A percentile compares a stretch with the other conserved stretches of the same genome.
Evolutionary conservation across 1,139 yeast genomes (phyloP).

Genomic region (Geotrichum phurueaensis): DNA sequence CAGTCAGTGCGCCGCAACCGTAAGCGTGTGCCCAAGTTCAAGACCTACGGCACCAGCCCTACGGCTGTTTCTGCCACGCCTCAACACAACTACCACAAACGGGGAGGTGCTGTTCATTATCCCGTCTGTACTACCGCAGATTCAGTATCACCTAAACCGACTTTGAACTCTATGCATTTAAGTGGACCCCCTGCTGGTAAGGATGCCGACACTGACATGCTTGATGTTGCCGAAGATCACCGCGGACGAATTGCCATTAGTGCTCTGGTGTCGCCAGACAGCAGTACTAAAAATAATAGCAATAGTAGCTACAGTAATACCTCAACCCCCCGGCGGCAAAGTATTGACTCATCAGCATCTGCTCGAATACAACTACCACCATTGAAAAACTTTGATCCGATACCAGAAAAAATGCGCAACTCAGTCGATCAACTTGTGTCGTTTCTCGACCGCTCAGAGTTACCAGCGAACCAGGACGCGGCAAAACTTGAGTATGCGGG

Average conservation of each 20-base stretch:
- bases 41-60: background rate
- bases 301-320: background rate
- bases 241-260: slow-evolving; percentile 16
- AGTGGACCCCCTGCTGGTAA: background rate
- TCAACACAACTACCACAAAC: background rate
- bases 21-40: slow-evolving; percentile 42
- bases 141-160: background rate
- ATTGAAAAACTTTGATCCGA: background rate
- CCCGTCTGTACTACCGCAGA: background rate
- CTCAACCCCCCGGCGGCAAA: background rate
- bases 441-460: slow-evolving; percentile 1
- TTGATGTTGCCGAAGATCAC: background rate
- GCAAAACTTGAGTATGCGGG: slow-evolving; percentile 49
- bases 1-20: slow-evolving; percentile 71
- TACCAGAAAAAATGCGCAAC: background rate
- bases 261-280: slow-evolving; percentile 13
- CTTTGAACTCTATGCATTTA: background rate
- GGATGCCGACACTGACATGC: slow-evolving; percentile 10
- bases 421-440: slow-evolving; percentile 6
- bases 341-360: background rate
- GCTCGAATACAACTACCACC: background rate
- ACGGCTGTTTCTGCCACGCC: background rate
- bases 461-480: slow-evolving; percentile 9
- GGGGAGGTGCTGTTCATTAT: background rate
- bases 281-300: background rate